Evolutionary conservation across 768 basidiomycete genomes (phyloP), one percentile per base, ranked within the genome.

Genomic region (Xerocomellus chrysenteron): DNA sequence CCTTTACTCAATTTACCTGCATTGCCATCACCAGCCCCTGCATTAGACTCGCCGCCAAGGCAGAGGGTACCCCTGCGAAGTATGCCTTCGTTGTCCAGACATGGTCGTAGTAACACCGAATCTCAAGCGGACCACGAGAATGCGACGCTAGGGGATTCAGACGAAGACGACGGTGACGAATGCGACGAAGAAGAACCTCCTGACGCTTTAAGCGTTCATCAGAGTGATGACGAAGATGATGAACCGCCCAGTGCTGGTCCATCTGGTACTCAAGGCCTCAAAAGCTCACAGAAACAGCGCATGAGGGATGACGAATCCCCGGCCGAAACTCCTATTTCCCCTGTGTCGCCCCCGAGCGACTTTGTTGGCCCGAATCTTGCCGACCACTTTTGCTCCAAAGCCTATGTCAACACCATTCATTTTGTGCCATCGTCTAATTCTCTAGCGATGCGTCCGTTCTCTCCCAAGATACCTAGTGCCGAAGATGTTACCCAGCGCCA

Each of bases 21-120:
- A 19, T 68, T 84, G 13, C 77, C 78, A 8, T 63, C 71, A 8
- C 65, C 73, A 8, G 60, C 65, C 5, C 57, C 65, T 44, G 35
- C 57, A 7, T 40, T 48, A 30, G 58, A 54, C 19, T 14, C 58
- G 4, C 48, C 52, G 1, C 61, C 65, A 30, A 62, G 62, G 42
- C 53, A 58, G 47, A 58, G 54, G 43, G 52, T 68, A 44, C 75
- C 79, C 13, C 67, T 85, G 59, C 73, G 76, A 45, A 81, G 74
- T 56, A 81, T 86, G 73, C 86, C 86, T 33, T 83, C 80, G 28
- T 65, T 85, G 47, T 75, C 76, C 17, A 73, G 76, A 64, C 65
- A 73, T 30, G 77, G 78, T 44, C 55, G 17, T 21, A 62, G 61
- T 50, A 58, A 68, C 28, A 19, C 50, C 30, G 73, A 70, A 43